Conservation (phyloP, 768 basidiomycete genomes). For the Multifurca ochricompacta region DNA sequence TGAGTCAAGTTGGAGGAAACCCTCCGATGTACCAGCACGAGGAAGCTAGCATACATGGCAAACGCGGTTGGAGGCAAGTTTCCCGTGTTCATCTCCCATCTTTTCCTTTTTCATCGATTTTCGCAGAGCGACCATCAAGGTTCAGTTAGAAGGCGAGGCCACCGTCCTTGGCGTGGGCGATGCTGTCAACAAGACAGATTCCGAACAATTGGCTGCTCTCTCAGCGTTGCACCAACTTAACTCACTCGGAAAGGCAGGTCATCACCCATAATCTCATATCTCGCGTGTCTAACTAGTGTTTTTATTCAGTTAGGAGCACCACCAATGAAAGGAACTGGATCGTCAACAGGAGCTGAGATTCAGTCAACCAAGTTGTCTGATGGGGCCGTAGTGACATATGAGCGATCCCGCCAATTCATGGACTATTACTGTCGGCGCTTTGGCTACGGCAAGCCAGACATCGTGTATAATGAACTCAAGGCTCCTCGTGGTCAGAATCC, state of each 20-base stretch:
- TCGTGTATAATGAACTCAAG: slow-evolving; percentile 42
- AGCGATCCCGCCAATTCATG: slow-evolving; percentile 82
- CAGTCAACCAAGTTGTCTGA: slow-evolving; percentile 38
- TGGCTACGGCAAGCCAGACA: slow-evolving; percentile 62
- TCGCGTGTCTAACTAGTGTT: not conserved
- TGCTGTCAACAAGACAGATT: slow-evolving; percentile 46
- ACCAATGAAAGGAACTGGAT: not conserved
- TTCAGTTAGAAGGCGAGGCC: slow-evolving; percentile 22
- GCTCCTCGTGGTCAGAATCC: slow-evolving; percentile 22
- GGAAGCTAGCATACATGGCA: slow-evolving; percentile 27
- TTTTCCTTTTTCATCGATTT: not conserved
- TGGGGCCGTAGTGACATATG: slow-evolving; percentile 53
- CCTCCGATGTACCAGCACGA: slow-evolving; percentile 26
- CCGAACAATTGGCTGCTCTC: slow-evolving; percentile 69
- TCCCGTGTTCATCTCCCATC: not conserved
- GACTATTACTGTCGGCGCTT: slow-evolving; percentile 88
- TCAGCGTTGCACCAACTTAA: slow-evolving; percentile 68
- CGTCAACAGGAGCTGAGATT: not conserved
- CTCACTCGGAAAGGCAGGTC: slow-evolving; percentile 52
- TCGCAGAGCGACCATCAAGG: slow-evolving; percentile 13
- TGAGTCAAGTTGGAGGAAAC: slow-evolving; percentile 20
- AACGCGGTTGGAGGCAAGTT: slow-evolving; percentile 41
- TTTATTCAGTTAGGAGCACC: slow-evolving; percentile 1
- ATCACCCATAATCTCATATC: not conserved
- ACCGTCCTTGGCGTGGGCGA: slow-evolving; percentile 58